A percentile compares a stretch with the other conserved stretches of the same genome.
Conservation (phyloP, 345 rosid genomes). For the Bretschneidera sinensis region DNA sequence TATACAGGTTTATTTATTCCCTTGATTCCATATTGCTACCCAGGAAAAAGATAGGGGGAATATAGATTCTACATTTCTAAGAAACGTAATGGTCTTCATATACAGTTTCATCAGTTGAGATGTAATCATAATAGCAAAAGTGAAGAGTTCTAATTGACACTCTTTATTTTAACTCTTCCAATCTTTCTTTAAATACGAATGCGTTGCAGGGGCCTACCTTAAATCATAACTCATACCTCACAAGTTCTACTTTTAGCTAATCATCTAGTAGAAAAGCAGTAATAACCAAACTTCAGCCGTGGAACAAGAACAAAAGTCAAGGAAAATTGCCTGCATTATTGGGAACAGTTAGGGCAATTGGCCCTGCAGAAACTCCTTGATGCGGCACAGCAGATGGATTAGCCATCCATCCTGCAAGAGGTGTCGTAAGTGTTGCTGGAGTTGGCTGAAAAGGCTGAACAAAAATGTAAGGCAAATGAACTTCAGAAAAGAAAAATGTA, state of each 20-base stretch:
- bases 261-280: background rate
- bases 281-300: too few species aligned
- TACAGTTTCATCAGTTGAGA: too few species aligned
- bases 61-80: too few species aligned
- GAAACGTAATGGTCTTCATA: too few species aligned
- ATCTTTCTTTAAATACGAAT: too few species aligned
- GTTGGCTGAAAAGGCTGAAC: constrained; percentile 45
- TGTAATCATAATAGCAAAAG: too few species aligned
- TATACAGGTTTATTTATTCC: too few species aligned
- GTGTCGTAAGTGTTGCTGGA: constrained; percentile 42
- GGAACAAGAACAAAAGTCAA: too few species aligned
- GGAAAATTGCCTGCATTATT: constrained; percentile 30
- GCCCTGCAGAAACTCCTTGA: constrained; percentile 37
- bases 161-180: too few species aligned
- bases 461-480: background rate
- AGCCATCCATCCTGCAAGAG: constrained; percentile 55
- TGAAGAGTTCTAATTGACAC: too few species aligned
- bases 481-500: background rate
- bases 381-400: constrained; percentile 39
- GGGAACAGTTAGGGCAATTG: constrained; percentile 36
- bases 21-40: too few species aligned
- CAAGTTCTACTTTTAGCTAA: background rate
- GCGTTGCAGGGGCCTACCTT: background rate
- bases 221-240: background rate
- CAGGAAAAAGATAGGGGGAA: too few species aligned